Evolutionary conservation across 2,329 filamentous ascomycete species (phyloP), one percentile per base, ranked within the genome.

Genomic region (Fusarium sp.): DNA sequence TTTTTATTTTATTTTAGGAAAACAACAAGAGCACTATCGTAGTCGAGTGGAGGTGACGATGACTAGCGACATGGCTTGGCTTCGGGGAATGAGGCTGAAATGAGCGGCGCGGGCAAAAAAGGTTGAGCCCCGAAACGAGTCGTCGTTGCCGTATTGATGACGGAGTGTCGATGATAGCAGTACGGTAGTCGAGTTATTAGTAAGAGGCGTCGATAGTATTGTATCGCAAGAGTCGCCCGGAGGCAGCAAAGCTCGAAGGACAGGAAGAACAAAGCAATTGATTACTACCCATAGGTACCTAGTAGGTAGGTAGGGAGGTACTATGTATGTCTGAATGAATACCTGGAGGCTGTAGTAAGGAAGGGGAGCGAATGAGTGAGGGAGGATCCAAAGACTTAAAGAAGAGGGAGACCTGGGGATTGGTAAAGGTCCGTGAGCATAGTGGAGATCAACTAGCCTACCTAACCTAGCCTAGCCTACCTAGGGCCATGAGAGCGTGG

Each of bases 1-100:
- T 13, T 31, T 46, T 30, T 28, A 25, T 13, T 31, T 46, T 30
- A 13, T 25, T 25, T 34, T n/a, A 18, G 18, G 23, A 26, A 39
- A 48, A 54, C 8, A 44, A 41, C 25, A 50, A 41, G 13, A 51
- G 66, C n/a, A 58, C 58, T 74, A 72, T 75, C 60, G 66, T 65
- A 62, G 62, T 70, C 58, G 69, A 46, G 34, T 62, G 42, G 55
- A 53, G 45, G 49, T 28, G 64, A 50, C 48, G 58, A 56, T 64
- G 69, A 54, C 64, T 42, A 58, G 50, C 58, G 61, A 70, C 74
- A 76, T 76, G 70, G 55, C 72, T 69, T 60, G 61, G 23, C 45
- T 26, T 68, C 14, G 52, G 42, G 23, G 34, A 68, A 61, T 61
- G 60, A 37, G 58, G 56, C 46, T 62, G 58, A 59, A 67, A 63